Evolutionary conservation across 2,329 filamentous ascomycete species (phyloP).

Genomic region (Thielaviopsis cerberus): DNA sequence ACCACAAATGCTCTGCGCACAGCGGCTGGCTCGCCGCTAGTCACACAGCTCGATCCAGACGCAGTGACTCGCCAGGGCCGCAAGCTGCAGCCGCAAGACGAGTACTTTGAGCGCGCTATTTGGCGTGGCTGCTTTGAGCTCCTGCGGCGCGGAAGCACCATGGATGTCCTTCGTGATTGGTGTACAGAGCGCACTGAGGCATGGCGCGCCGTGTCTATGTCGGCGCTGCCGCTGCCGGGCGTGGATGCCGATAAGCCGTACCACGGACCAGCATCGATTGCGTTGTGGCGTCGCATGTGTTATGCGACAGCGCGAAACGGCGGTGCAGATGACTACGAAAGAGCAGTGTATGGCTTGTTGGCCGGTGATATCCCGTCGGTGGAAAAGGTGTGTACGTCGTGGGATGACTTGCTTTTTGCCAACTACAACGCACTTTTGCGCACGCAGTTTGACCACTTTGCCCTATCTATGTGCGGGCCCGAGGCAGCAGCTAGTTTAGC

Average conservation of each 20-base stretch:
- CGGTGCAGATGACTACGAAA: conserved; percentile 58
- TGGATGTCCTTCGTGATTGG: conserved; percentile 64
- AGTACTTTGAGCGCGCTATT: conserved; percentile 73
- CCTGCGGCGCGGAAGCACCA: conserved; percentile 62
- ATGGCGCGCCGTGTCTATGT: conserved; percentile 75
- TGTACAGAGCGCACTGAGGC: conserved; percentile 68
- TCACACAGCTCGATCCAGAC: conserved; percentile 85
- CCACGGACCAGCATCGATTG: conserved; percentile 25
- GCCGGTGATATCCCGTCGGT: conserved; percentile 67
- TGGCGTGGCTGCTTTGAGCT: conserved; percentile 94
- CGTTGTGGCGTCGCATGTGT: conserved; percentile 65
- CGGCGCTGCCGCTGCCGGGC: conserved; percentile 44
- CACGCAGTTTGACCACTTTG: conserved; percentile 58
- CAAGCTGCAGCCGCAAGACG: conserved; percentile 61
- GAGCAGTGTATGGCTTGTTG: conserved; percentile 78
- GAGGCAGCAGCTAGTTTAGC: conserved; percentile 34
- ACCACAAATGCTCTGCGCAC: conserved; percentile 37
- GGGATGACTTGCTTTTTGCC: conserved; percentile 76
- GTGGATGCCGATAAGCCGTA: conserved; percentile 24
- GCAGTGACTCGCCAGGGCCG: conserved; percentile 63
- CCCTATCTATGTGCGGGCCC: conserved; percentile 35
- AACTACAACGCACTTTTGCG: conserved; percentile 75
- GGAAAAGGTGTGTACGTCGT: conserved; percentile 54
- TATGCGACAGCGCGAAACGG: conserved; percentile 51
- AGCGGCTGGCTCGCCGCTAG: conserved; percentile 43